Conservation (phyloP, 345 rosid species). For the Hibiscus mutabilis region DNA sequence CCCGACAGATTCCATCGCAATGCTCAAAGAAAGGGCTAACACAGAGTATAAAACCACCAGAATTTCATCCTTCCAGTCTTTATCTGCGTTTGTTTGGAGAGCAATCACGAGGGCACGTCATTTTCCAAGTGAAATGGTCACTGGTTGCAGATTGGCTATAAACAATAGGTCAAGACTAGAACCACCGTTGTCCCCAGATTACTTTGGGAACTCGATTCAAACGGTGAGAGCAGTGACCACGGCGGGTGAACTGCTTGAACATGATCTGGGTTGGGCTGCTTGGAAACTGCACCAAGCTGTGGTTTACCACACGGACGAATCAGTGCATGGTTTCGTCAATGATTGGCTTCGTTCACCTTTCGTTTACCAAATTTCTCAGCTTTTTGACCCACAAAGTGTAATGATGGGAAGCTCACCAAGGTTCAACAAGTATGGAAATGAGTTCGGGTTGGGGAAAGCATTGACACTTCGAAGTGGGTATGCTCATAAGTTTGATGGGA, state of each 20-base stretch:
- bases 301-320: constrained; percentile 31
- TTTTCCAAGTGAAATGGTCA: constrained; percentile 27
- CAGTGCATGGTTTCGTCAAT: constrained; percentile 26
- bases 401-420: constrained; percentile 84
- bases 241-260: constrained; percentile 46
- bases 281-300: constrained; percentile 46
- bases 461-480: constrained; percentile 63
- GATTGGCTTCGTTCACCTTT: constrained; percentile 42
- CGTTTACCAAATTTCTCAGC: constrained; percentile 30
- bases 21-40: constrained; percentile 51
- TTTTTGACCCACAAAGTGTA: constrained; percentile 49
- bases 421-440: constrained; percentile 65
- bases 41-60: constrained; percentile 27
- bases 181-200: constrained; percentile 38
- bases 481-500: constrained; percentile 68
- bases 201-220: constrained; percentile 56
- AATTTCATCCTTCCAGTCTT: constrained; percentile 67
- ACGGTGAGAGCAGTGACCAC: constrained; percentile 31
- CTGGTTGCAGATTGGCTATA: constrained; percentile 45
- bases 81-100: constrained; percentile 62
- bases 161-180: constrained; percentile 49
- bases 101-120: constrained; percentile 41
- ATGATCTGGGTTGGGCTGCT: constrained; percentile 63
- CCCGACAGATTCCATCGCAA: constrained; percentile 42
- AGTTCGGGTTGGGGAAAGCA: constrained; percentile 80